A percentile compares a stretch with the other conserved stretches of the same genome.
Evolutionary conservation across 805 yeast genomes (phyloP).

Genomic region (Spencermartinsiella europaea): DNA sequence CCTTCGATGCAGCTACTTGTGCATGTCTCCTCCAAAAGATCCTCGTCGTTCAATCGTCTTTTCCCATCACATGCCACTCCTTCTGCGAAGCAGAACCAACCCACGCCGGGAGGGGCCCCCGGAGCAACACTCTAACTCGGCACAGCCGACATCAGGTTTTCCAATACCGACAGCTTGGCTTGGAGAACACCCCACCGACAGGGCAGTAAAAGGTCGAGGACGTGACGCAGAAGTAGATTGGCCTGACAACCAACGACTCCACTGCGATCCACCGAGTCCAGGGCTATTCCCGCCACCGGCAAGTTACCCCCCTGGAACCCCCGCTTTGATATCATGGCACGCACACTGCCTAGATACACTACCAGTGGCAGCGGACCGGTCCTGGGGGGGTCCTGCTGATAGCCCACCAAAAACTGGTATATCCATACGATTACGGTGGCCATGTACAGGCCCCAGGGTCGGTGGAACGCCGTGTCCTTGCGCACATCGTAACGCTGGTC

Average conservation of each 20-base stretch:
- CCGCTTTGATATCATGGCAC: slow-evolving; percentile 10
- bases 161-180: neutral
- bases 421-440: slow-evolving; percentile 20
- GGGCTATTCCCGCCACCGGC: neutral
- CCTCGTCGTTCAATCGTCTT: too few relatives aligned
- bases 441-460: slow-evolving; percentile 22
- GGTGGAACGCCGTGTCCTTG: slow-evolving; percentile 23
- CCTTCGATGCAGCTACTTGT: too few relatives aligned
- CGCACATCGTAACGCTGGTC: slow-evolving; percentile 19
- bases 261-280: slow-evolving; percentile 4
- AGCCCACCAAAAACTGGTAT: slow-evolving; percentile 12
- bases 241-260: slow-evolving; percentile 14
- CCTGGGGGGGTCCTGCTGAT: neutral
- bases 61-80: too few relatives aligned
- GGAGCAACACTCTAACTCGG: too few relatives aligned
- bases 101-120: too few relatives aligned
- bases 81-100: too few relatives aligned
- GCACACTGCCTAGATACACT: slow-evolving; percentile 10
- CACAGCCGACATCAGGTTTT: neutral
- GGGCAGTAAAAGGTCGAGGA: slow-evolving; percentile 9
- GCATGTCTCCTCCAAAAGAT: too few relatives aligned
- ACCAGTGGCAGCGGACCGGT: neutral
- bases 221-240: slow-evolving; percentile 13
- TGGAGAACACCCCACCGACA: slow-evolving; percentile 18
- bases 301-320: neutral